Base-by-base conservation (phyloP, 441 rosid genomes). In the Theobroma grandiflorum region DNA sequence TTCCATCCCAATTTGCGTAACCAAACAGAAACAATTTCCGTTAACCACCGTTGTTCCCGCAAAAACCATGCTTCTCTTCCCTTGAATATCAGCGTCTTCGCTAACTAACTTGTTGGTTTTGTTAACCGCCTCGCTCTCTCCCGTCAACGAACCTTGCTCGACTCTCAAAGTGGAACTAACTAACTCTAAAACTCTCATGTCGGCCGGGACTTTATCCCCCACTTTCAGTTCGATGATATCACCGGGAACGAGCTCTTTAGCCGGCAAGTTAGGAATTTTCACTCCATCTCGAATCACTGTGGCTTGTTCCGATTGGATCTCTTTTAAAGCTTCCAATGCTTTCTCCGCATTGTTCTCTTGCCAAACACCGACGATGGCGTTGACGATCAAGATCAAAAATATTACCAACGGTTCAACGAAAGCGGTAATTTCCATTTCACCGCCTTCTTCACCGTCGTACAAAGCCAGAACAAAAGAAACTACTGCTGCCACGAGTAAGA, bases 11-110 rank as follows among this genome's bases (percentile, higher is more conserved):
- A 55, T 88, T 61, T 78, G 85, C 0, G 86, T 76, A 15, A 88
- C 90, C 86, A 88, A 75, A 62, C 89, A 86, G 31, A 79, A 55
- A 68, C 87, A 88, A 71, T 74, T 81, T 20, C 90, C 90, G 61
- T 86, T 88, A 73, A 86, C 90, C 71, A 88, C 86, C 2, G 90
- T 88, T 2, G 90, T 86, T 69, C 90, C 90, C 4, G 89, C 87
- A 42, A 88, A 88, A 63, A 88, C 89, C 84, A 88, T 84, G 58
- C 82, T 83, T 20, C 72, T 79, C 76, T 88, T 88, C 9, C 83
- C 89, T 74, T 83, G 89, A 70, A 88, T 81, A 80, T 88, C 90
- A 3, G 85, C 61, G 35, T 84, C 89, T 22, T 67, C 74, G 1
- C 69, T 10, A 33, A 84, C 77, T 0, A 55, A 26, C 66, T 85